Evolutionary conservation across 805 yeast genomes (phyloP).

Genomic region (Wickerhamomyces canadensis): DNA sequence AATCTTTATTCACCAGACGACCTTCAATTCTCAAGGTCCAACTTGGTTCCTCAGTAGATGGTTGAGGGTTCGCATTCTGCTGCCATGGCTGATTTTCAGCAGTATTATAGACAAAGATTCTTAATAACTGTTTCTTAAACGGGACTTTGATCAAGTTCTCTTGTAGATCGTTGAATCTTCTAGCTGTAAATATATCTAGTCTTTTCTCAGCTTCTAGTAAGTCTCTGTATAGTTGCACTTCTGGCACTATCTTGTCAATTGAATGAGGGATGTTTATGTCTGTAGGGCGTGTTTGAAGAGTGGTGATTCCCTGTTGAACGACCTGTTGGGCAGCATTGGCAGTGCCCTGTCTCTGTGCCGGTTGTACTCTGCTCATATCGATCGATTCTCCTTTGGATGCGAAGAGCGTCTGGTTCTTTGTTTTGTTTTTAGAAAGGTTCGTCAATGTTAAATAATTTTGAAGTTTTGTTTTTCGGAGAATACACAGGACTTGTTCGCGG

Average conservation of each 20-base stretch:
- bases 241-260: slow-evolving; percentile 48
- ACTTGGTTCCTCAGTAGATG: slow-evolving; percentile 35
- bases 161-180: slow-evolving; percentile 82
- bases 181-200: slow-evolving; percentile 73
- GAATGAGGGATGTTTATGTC: slow-evolving; percentile 46
- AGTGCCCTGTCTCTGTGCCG: too few relatives aligned
- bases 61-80: slow-evolving; percentile 50
- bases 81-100: slow-evolving; percentile 92
- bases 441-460: too few relatives aligned
- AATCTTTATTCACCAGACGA: slow-evolving; percentile 50
- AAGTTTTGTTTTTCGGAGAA: too few relatives aligned
- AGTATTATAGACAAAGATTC: slow-evolving; percentile 79
- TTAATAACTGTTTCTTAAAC: slow-evolving; percentile 52
- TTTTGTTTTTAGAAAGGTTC: too few relatives aligned
- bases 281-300: slow-evolving; percentile 38
- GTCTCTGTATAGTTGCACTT: slow-evolving; percentile 65
- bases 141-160: slow-evolving; percentile 47
- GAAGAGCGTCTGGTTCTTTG: too few relatives aligned
- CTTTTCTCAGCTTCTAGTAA: slow-evolving; percentile 77
- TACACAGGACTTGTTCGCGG: too few relatives aligned
- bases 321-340: slow-evolving; percentile 11
- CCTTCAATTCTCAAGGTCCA: slow-evolving; percentile 95
- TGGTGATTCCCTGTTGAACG: slow-evolving; percentile 13
- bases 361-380: background rate
- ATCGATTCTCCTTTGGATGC: too few relatives aligned